phyloP scores from a whole-genome alignment of 2,329 filamentous ascomycete genomes.

The Talaromyces sp. region DNA sequence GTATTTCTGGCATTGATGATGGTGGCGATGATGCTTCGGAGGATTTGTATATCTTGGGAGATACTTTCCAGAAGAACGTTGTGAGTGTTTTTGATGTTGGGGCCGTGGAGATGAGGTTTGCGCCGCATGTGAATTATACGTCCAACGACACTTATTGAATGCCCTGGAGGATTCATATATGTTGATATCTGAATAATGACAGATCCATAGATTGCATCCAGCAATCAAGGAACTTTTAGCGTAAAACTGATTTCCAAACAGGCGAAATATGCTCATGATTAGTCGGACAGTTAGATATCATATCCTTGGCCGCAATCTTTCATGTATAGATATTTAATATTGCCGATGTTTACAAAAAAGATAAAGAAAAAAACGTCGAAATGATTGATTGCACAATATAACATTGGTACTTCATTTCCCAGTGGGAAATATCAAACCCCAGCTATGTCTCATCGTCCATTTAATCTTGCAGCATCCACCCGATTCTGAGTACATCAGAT shows the following conservation, averaged over 20 bases:
- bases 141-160: conserved; percentile 17
- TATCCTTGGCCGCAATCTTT: too few species aligned
- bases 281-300: too few species aligned
- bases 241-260: too few species aligned
- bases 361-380: not conserved
- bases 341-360: too few species aligned
- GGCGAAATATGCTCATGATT: too few species aligned
- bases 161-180: not conserved
- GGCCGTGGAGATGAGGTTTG: conserved; percentile 44
- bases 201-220: too few species aligned
- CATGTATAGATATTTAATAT: too few species aligned
- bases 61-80: conserved; percentile 48
- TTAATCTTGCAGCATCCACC: not conserved
- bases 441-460: not conserved
- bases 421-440: not conserved
- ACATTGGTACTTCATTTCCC: not conserved
- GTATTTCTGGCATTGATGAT: conserved; percentile 24
- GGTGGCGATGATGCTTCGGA: conserved; percentile 26
- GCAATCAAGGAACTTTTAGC: too few species aligned
- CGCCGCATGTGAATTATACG: conserved; percentile 20
- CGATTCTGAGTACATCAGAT: conserved; percentile 6
- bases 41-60: conserved; percentile 39
- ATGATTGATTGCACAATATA: too few species aligned
- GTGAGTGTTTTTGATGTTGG: conserved; percentile 49
- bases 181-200: too few species aligned